These are phyloP conservation scores for Petunia secreta DNA, from an alignment of 257 asterid species.

Conservation along the genomic window DNA sequence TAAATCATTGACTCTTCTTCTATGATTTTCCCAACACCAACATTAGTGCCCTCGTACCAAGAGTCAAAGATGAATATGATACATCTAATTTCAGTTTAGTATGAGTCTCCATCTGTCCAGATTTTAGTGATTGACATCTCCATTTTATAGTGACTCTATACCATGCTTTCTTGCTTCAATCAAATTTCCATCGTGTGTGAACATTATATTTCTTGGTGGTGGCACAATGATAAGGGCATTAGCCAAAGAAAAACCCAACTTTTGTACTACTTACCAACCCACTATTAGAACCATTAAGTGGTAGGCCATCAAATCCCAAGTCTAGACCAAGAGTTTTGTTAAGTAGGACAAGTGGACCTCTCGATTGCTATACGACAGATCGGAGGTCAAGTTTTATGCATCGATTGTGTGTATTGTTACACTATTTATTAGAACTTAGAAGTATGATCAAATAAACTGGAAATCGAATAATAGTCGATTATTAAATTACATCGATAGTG, in stretches of 20 bases:
- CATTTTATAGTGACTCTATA: background rate
- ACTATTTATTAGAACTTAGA: no score
- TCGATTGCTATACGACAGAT: no score
- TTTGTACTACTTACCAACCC: constrained; percentile 8
- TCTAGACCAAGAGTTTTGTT: background rate
- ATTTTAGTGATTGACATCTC: background rate
- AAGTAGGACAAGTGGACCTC: background rate
- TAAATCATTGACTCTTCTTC: background rate
- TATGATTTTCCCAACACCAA: background rate
- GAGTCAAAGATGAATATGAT: background rate
- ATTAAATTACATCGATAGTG: no score
- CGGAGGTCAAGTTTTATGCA: no score
- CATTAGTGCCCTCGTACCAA: background rate
- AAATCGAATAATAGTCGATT: no score
- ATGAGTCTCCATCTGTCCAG: background rate
- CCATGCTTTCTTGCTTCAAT: background rate
- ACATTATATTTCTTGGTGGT: background rate
- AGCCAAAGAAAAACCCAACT: background rate
- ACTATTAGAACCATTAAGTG: background rate
- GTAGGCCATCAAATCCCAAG: background rate
- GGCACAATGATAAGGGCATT: background rate
- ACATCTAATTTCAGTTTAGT: background rate
- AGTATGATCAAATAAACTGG: no score
- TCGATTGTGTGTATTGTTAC: no score
- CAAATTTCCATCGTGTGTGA: background rate